Percentiles rank a stretch among this genome's conserved stretches.
These are phyloP conservation scores for Diatrype stigma DNA, from an alignment of 2,329 filamentous ascomycete genomes.

Conservation along the genomic window DNA sequence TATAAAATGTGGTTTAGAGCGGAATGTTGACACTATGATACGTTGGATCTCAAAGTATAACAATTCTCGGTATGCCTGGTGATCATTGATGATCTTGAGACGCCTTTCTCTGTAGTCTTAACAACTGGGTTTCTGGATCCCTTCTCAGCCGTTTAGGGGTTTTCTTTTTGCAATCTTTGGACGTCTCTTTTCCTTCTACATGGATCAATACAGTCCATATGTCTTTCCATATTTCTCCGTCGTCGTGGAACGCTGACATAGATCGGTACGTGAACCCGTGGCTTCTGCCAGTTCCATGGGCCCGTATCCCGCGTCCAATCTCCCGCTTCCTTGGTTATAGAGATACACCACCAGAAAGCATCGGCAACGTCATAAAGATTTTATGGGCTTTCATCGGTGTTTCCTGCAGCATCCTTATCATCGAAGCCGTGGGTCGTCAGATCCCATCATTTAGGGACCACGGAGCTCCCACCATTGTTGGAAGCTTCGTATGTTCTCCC, in stretches of 20 bases:
- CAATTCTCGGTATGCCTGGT: no score
- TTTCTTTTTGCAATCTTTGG: no score
- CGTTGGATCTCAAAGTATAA: no score
- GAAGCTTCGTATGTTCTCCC: slow-evolving; percentile 58
- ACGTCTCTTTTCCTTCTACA: no score
- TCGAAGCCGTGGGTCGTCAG: slow-evolving; percentile 52
- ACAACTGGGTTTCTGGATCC: no score
- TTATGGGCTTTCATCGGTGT: slow-evolving; percentile 63
- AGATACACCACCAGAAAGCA: slow-evolving; percentile 24
- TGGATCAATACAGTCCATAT: no score
- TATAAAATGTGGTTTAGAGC: slow-evolving; percentile 1
- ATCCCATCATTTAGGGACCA: slow-evolving; percentile 50
- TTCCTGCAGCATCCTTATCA: slow-evolving; percentile 56
- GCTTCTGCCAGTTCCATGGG: slow-evolving; percentile 62
- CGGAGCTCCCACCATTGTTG: slow-evolving; percentile 59
- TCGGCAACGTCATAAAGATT: slow-evolving; percentile 56
- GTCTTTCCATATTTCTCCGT: slow-evolving; percentile 3
- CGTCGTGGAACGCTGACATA: slow-evolving; percentile 62
- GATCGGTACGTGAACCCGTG: slow-evolving; percentile 71
- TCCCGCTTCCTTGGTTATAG: slow-evolving; percentile 67
- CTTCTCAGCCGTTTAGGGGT: no score
- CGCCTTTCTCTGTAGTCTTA: no score
- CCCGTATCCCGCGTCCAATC: slow-evolving; percentile 59
- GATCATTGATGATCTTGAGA: no score
- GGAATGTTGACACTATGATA: slow-evolving; percentile 9